Percentiles rank a stretch among this genome's conserved stretches.
phyloP scores from a whole-genome alignment of 2,329 filamentous ascomycete species.

The Pseudodiploospora longispora region DNA sequence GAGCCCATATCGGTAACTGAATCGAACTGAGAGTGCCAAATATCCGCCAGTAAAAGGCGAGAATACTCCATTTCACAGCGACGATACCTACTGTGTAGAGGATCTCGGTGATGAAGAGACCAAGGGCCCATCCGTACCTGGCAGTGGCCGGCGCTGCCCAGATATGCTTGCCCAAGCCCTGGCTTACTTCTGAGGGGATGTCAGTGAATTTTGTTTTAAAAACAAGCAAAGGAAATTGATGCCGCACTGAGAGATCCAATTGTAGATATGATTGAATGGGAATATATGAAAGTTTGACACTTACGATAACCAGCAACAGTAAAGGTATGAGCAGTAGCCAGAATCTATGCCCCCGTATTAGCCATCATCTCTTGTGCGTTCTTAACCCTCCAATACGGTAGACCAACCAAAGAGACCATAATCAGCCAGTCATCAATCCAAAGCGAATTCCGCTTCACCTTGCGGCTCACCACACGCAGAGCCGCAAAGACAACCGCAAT shows the following conservation, averaged over 20 bases:
- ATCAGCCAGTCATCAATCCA: slow-evolving; percentile 11
- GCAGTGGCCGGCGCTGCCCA: slow-evolving; percentile 6
- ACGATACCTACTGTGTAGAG: slow-evolving; percentile 7
- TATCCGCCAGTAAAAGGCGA: slow-evolving; percentile 14
- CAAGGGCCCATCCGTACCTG: slow-evolving; percentile 8
- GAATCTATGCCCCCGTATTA: background rate
- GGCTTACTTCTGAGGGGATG: background rate
- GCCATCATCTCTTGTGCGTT: background rate
- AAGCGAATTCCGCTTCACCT: background rate
- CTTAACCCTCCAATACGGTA: background rate
- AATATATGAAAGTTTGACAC: background rate
- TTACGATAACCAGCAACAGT: slow-evolving; percentile 4
- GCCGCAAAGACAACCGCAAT: slow-evolving; percentile 1
- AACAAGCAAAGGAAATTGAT: no score
- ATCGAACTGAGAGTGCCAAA: slow-evolving; percentile 5
- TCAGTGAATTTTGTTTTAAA: no score
- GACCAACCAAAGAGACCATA: slow-evolving; percentile 2
- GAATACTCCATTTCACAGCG: slow-evolving; percentile 9
- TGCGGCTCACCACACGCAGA: background rate
- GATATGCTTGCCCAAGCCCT: slow-evolving; percentile 11
- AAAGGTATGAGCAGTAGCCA: slow-evolving; percentile 3
- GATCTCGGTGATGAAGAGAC: slow-evolving; percentile 11
- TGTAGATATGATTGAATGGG: no score
- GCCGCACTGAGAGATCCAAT: background rate
- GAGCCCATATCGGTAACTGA: slow-evolving; percentile 2